Evolutionary conservation across 1,284 basidiomycete genomes (phyloP).

Genomic region (Boletellus dicymbophilus): DNA sequence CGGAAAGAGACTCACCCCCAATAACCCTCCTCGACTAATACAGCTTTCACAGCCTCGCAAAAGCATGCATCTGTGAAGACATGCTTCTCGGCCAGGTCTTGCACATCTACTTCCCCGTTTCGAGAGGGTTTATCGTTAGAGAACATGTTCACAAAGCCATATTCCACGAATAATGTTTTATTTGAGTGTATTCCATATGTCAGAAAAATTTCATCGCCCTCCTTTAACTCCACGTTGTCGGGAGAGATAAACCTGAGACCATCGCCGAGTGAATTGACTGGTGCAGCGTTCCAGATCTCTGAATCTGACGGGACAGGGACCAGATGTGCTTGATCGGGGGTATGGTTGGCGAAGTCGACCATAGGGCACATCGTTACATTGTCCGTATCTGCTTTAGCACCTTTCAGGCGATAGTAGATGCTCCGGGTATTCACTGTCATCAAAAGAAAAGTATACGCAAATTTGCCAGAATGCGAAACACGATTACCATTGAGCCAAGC

Average conservation of each 20-base stretch:
- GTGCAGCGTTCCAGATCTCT: constrained; percentile 39
- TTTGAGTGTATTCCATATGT: constrained; percentile 80
- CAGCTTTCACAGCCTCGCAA: constrained; percentile 46
- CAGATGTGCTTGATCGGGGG: constrained; percentile 41
- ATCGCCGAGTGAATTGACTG: constrained; percentile 38
- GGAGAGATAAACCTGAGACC: constrained; percentile 61
- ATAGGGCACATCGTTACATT: constrained; percentile 86
- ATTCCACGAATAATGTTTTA: constrained; percentile 76
- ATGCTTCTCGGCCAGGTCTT: constrained; percentile 53
- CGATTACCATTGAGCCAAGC: constrained; percentile 79
- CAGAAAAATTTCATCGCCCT: constrained; percentile 68
- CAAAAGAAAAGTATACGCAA: constrained; percentile 11
- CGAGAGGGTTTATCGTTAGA: constrained; percentile 27
- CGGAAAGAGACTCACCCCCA: constrained; percentile 60
- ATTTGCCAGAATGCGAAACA: constrained; percentile 25
- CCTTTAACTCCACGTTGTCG: constrained; percentile 37
- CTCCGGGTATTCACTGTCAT: constrained; percentile 85
- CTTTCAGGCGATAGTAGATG: constrained; percentile 73
- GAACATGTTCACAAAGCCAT: constrained; percentile 70
- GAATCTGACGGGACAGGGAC: constrained; percentile 41
- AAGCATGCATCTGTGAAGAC: constrained; percentile 42
- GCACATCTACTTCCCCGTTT: constrained; percentile 64
- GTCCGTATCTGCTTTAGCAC: constrained; percentile 53
- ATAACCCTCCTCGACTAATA: constrained; percentile 63
- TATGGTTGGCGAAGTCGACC: constrained; percentile 86